A percentile compares a stretch with the other conserved stretches of the same genome.
Conservation (phyloP, 169 alveolate genomes). For the Cryptosporidium tyzzeri region DNA sequence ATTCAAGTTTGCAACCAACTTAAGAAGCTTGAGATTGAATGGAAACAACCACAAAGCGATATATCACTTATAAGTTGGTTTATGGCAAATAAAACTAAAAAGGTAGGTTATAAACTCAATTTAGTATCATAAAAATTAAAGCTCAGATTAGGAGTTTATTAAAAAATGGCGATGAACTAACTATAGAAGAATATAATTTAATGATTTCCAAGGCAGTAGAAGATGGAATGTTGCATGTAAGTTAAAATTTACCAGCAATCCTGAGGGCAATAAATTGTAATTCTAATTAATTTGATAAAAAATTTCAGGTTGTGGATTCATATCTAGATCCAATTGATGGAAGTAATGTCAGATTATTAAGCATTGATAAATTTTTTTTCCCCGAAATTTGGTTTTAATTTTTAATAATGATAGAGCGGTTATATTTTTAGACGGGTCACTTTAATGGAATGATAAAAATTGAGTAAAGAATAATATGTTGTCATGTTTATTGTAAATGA, state of each 20-base stretch:
- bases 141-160: background rate
- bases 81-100: background rate
- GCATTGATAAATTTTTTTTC: conserved; percentile 35
- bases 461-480: conserved; percentile 6
- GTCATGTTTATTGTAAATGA: conserved; percentile 45
- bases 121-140: background rate
- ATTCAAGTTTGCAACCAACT: conserved; percentile 22
- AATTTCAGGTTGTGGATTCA: conserved; percentile 58
- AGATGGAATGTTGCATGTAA: conserved; percentile 65
- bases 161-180: background rate
- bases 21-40: conserved; percentile 37
- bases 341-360: conserved; percentile 15
- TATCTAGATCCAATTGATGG: conserved; percentile 71
- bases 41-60: conserved; percentile 74
- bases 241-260: background rate
- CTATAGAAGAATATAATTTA: conserved; percentile 19
- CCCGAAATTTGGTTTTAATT: conserved; percentile 69
- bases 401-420: conserved; percentile 29
- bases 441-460: background rate
- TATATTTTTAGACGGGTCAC: conserved; percentile 52
- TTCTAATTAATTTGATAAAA: background rate
- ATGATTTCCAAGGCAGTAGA: conserved; percentile 45
- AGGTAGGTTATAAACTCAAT: background rate
- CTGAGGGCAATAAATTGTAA: background rate
- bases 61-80: conserved; percentile 59